phyloP scores from a whole-genome alignment of 2,329 filamentous ascomycete genomes.

The Dactylellina leptospora region DNA sequence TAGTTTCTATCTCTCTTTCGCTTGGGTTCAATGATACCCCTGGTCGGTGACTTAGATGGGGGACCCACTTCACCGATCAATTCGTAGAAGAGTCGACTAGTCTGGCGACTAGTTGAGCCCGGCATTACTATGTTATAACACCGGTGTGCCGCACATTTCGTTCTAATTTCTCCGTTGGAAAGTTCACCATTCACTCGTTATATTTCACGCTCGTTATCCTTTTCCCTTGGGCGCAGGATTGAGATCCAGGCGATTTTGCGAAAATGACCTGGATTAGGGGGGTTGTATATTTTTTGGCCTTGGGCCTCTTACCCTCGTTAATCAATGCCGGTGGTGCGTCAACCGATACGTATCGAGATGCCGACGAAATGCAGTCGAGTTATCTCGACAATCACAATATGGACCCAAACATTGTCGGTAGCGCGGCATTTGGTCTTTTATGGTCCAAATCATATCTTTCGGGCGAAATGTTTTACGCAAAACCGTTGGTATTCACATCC shows the following conservation, averaged over 20 bases:
- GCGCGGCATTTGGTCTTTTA: constrained; percentile 60
- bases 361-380: constrained; percentile 60
- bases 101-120: too few relatives aligned
- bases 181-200: constrained; percentile 4
- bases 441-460: constrained; percentile 28
- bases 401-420: constrained; percentile 59
- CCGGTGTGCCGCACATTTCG: background rate
- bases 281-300: background rate
- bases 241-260: background rate
- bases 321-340: constrained; percentile 50
- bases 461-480: constrained; percentile 30
- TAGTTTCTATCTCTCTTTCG: too few relatives aligned
- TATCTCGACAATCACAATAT: constrained; percentile 62
- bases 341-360: constrained; percentile 56
- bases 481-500: constrained; percentile 37
- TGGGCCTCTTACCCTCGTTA: constrained; percentile 9
- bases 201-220: background rate
- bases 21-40: too few relatives aligned
- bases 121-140: background rate
- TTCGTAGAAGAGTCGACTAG: too few relatives aligned
- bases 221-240: constrained; percentile 5
- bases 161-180: background rate
- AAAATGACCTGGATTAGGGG: constrained; percentile 16
- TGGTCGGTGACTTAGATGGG: too few relatives aligned
- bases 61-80: too few relatives aligned